Base-by-base conservation (phyloP, 1,139 yeast genomes). In the Yamadazyma triangularis region DNA sequence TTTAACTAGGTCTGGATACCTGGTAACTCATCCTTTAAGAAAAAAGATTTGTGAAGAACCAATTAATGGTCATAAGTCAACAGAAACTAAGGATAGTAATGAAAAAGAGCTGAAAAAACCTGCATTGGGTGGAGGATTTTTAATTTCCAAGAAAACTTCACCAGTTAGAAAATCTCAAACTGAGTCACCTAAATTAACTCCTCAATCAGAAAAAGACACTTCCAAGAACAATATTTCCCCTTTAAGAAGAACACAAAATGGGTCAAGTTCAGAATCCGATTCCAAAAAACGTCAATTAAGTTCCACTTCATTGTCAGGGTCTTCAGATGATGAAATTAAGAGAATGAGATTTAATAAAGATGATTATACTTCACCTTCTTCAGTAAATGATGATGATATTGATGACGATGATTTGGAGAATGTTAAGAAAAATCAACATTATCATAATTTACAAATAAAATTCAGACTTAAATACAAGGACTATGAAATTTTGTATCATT, bases 1-100 rank as follows among this genome's bases (percentile, higher is more conserved):
- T 8, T 56, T 68, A 39, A 65, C 69, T 14, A 45, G 74, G 29
- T 47, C 64, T 27, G 74, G 73, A 19, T 68, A 52, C 36, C 63
- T 63, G 44, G 68, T 60, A 26, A 64, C 72, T 10, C 73, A 68
- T 44, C 73, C 74, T 5, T 50, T 67, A 32, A 47, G 74, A 25
- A 58, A 50, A 34, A 63, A 60, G 36, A 56, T 67, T 29, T 50
- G 51, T 29, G 58, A 53, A n/a, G 13, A 16, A 9, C 25, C 8
- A 4, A 22, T 15, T 14, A n/a, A n/a, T n/a, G n/a, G n/a, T n/a
- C n/a, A n/a, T n/a, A n/a, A n/a, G n/a, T n/a, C n/a, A n/a, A n/a
- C n/a, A n/a, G n/a, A n/a, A n/a, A 32, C 48, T 45, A 25, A 58
- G 56, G 10, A 10, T 19, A 6, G 8, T 9, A 18, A 26, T n/a